Evolutionary conservation across 805 yeast genomes (phyloP), one percentile per base, ranked within the genome.

Genomic region (Saccharomycopsis microspora): DNA sequence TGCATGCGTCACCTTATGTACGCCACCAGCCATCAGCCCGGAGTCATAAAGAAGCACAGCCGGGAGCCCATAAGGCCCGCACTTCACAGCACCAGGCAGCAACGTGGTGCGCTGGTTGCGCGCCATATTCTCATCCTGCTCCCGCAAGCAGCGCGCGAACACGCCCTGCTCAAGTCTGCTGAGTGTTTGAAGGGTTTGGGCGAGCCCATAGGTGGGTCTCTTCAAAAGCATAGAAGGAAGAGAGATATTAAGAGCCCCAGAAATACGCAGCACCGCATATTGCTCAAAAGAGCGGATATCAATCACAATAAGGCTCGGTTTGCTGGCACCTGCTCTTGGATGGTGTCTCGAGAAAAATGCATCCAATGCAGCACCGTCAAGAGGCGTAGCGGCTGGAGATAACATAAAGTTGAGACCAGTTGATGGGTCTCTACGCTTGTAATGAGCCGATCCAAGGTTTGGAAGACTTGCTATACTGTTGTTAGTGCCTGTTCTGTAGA

Each of bases 181-280:
- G 44, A 83, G 63, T 32, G 85, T 79, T 44, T 74, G 76, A 29
- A 83, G 64, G 55, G 86, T 78, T 57, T 78, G 71, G 42, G 65
- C 66, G 48, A 89, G 66, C 3, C 79, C 78, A 57, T 85, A 89
- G 46, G 80, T 82, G 33, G 78, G 68, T 54, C 97, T 73, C 60
- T 80, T 84, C 53, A 89, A 66, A 39, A 89, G 68, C 0, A 97
- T 89, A n/a, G 95, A 82, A 1, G 97, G 97, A 9, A 89, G 65
- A 61, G 95, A 85, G 36, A 90, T 72, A 60, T 86, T 86, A 41
- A 85, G 67, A 0, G 97, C 75, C 39, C 73, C 68, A 3, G 56
- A 57, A 8, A 90, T 62, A 52, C 81, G 87, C 3, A 70, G 59
- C 50, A 69, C 73, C 40, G 80, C 71, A 59, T 68, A 86, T 49